Evolutionary conservation across 495 filamentous ascomycete genomes (phyloP), one percentile per base, ranked within the genome.

Genomic region (Cercophora scortea): DNA sequence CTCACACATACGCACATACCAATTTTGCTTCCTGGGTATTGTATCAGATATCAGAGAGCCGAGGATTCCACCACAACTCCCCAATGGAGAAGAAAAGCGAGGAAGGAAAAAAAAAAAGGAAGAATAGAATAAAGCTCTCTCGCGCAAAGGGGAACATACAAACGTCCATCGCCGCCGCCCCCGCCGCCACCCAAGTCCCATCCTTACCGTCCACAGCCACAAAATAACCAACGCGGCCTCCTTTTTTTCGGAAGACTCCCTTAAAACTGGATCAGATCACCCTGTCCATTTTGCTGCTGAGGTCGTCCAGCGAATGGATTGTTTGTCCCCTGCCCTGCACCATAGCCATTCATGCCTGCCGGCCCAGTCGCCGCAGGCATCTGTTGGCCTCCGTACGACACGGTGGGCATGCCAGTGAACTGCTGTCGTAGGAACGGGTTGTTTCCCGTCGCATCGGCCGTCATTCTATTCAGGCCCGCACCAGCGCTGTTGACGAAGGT

Each of bases 401-500:
- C 68, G 12, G 83, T 81, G 25, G 90, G 90, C 68, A 86, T 79
- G 8, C 89, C 89, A 0, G 89, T 93, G 53, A 84, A 90, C 58
- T 93, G 90, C 52, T 79, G 78, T 52, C 76, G 68, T 49, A 92
- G 78, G 74, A 96, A 99, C 6, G 94, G 94, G 62, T 97, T 97
- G 71, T 79, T 95, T 49, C 90, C 91, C 4, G 89, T 92, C 38
- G 79, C 76, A 33, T 87, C 86, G n/a, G 77, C 72, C 8, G 82
- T 83, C 40, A 87, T 78, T 52, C 78, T 79, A 50, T 83, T 80
- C 49, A 88, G 65, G 18, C 88, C 87, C 42, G 84, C 79, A 49
- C 92, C 92, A 4, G 93, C 88, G 55, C 86, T 92, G 71, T 96
- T 99, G 70, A 99, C 87, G 61, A 97, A 99, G 2, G 88, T 95